phyloP scores from a whole-genome alignment of 192 early-diverging fungal species.

The Coemansia sp. region DNA sequence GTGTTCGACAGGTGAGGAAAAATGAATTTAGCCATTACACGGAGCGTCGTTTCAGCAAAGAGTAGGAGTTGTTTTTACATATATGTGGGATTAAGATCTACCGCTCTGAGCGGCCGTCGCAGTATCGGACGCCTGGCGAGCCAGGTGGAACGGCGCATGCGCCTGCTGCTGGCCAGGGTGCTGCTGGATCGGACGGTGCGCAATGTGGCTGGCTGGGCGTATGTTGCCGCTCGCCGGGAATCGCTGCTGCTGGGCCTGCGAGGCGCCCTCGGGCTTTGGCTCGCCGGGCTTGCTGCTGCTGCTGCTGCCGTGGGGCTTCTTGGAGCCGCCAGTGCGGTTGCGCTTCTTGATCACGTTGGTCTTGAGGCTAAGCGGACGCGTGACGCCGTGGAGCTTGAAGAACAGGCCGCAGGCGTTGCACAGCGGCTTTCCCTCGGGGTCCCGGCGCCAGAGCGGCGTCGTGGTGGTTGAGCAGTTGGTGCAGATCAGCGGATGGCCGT shows the following conservation, averaged over 20 bases:
- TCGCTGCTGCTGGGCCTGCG: background rate
- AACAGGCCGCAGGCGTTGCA: conserved; percentile 99
- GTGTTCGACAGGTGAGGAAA: background rate
- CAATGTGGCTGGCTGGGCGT: background rate
- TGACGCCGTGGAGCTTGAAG: conserved; percentile 92
- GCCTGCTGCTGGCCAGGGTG: background rate
- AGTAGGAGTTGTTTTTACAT: background rate
- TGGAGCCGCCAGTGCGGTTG: conserved; percentile 63
- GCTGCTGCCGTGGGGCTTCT: conserved; percentile 12
- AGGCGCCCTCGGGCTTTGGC: background rate
- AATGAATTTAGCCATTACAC: background rate
- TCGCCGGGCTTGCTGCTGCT: background rate
- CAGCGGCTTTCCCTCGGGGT: conserved; percentile 82
- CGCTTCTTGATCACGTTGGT: conserved; percentile 94
- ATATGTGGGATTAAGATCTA: too few relatives aligned
- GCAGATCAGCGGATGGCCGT: conserved; percentile 52
- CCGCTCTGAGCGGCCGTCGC: too few relatives aligned
- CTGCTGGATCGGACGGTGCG: conserved; percentile 3
- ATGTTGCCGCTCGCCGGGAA: background rate
- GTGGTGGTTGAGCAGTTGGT: conserved; percentile 83
- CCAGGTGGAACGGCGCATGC: background rate
- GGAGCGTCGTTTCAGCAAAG: background rate
- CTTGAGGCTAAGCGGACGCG: conserved; percentile 86
- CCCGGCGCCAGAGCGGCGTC: conserved; percentile 92
- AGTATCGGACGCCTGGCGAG: background rate